Percentiles rank a stretch among this genome's conserved stretches.
These are phyloP conservation scores for Lipomyces kockii DNA, from an alignment of 805 yeast genomes.

Conservation along the genomic window DNA sequence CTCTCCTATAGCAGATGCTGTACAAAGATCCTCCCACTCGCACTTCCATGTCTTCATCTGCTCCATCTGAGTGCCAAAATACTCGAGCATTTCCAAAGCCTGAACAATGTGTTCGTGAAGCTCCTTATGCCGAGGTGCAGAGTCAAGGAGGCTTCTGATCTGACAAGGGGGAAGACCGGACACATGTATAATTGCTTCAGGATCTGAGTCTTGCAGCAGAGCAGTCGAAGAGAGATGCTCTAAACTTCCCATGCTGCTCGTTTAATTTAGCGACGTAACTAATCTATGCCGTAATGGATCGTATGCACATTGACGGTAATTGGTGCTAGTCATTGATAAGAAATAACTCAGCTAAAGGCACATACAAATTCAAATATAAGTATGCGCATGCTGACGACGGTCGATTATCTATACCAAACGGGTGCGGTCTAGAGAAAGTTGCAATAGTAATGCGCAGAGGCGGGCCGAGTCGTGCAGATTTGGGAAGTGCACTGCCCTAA, in stretches of 20 bases:
- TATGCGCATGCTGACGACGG: too few species aligned
- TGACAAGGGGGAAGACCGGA: background rate
- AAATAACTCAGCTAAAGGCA: too few species aligned
- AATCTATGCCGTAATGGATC: background rate
- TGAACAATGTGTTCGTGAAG: slow-evolving; percentile 11
- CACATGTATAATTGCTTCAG: background rate
- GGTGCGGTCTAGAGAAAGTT: too few species aligned
- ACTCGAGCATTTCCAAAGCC: background rate
- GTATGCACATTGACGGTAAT: too few species aligned
- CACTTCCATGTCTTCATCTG: slow-evolving; percentile 14
- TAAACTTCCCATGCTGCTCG: background rate
- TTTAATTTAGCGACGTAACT: background rate
- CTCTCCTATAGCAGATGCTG: background rate
- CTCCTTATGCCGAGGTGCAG: background rate
- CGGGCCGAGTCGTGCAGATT: too few species aligned
- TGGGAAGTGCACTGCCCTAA: too few species aligned
- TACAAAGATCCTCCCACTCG: slow-evolving; percentile 13
- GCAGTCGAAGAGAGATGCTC: background rate
- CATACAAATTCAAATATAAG: too few species aligned
- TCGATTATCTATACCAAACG: too few species aligned
- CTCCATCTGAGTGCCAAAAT: background rate
- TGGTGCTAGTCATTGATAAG: too few species aligned
- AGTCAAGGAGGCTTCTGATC: background rate
- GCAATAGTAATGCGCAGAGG: too few species aligned
- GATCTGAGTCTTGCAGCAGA: slow-evolving; percentile 4